These are phyloP conservation scores for Annulohypoxylon stygium DNA, from an alignment of 495 filamentous ascomycete genomes.

Conservation along the genomic window DNA sequence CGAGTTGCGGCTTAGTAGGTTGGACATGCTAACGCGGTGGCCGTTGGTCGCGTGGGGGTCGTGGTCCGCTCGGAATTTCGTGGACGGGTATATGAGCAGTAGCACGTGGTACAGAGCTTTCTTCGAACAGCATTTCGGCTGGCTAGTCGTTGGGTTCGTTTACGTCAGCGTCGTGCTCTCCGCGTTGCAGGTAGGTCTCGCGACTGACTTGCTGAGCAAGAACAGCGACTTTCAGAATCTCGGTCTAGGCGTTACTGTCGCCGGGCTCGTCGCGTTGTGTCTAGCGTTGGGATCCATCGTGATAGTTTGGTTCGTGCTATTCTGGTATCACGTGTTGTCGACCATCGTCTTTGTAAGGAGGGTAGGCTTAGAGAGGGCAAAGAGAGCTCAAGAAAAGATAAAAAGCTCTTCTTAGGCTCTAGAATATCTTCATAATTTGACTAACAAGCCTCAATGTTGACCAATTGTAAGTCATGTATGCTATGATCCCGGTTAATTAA, in stretches of 20 bases:
- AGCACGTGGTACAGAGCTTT: constrained; percentile 17
- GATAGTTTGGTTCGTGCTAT: constrained; percentile 32
- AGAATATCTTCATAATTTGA: not conserved
- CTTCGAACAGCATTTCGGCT: constrained; percentile 9
- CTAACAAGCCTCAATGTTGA: not conserved
- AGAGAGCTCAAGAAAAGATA: constrained; percentile 4
- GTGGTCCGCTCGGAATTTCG: constrained; percentile 1
- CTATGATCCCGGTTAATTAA: not conserved
- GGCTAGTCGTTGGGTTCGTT: constrained; percentile 11
- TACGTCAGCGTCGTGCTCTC: constrained; percentile 11
- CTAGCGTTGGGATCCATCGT: constrained; percentile 31
- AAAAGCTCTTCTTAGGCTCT: not conserved
- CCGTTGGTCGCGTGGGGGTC: constrained; percentile 1
- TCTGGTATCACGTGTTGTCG: constrained; percentile 36
- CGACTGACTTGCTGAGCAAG: constrained; percentile 51
- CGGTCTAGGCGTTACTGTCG: constrained; percentile 47
- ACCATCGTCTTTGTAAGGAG: constrained; percentile 27
- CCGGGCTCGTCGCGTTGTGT: constrained; percentile 42
- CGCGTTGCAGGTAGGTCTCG: constrained; percentile 55
- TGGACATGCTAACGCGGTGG: constrained; percentile 19
- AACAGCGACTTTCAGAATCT: constrained; percentile 56
- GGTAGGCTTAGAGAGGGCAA: constrained; percentile 6
- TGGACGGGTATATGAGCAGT: constrained; percentile 14
- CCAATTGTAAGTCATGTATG: not conserved
- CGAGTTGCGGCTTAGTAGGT: constrained; percentile 9